phyloP scores from a whole-genome alignment of 768 basidiomycete genomes.

The Pisolithus orientalis region DNA sequence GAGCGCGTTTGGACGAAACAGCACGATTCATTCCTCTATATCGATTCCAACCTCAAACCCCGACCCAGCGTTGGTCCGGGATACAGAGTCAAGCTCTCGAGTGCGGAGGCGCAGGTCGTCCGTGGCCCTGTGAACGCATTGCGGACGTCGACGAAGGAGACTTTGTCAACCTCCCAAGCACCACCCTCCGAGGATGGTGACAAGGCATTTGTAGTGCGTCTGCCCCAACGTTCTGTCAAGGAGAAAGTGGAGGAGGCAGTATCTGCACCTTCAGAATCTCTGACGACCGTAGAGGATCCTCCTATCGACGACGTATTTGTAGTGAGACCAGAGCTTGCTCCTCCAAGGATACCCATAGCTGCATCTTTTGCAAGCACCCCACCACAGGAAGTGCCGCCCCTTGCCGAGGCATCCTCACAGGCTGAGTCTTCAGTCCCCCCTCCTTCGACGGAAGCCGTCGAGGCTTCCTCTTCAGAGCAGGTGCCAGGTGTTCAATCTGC shows the following conservation, averaged over 20 bases:
- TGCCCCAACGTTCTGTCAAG: conserved; percentile 40
- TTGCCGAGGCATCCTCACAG: conserved; percentile 2
- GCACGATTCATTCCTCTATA: conserved; percentile 67
- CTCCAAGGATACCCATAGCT: conserved; percentile 20
- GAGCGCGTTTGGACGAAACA: conserved; percentile 83
- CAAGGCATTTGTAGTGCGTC: conserved; percentile 45
- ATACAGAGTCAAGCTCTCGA: conserved; percentile 62
- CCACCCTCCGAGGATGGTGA: conserved; percentile 37
- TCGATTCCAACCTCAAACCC: conserved; percentile 52
- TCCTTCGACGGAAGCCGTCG: not conserved
- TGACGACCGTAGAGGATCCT: conserved; percentile 29
- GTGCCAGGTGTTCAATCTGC: conserved; percentile 6
- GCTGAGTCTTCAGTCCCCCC: not conserved
- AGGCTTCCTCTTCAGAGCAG: not conserved
- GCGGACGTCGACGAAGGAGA: conserved; percentile 8
- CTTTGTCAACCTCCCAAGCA: conserved; percentile 14
- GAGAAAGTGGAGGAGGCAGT: conserved; percentile 20
- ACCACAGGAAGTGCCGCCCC: conserved; percentile 10
- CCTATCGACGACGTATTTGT: conserved; percentile 52
- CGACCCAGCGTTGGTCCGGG: conserved; percentile 49
- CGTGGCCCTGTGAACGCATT: conserved; percentile 25
- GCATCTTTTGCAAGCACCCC: conserved; percentile 19
- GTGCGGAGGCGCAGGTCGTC: conserved; percentile 36
- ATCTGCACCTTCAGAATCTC: conserved; percentile 6
- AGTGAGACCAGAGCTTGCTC: conserved; percentile 45